Conservation (phyloP, 805 yeast species). For the Kluyveromyces wickerhamii region DNA sequence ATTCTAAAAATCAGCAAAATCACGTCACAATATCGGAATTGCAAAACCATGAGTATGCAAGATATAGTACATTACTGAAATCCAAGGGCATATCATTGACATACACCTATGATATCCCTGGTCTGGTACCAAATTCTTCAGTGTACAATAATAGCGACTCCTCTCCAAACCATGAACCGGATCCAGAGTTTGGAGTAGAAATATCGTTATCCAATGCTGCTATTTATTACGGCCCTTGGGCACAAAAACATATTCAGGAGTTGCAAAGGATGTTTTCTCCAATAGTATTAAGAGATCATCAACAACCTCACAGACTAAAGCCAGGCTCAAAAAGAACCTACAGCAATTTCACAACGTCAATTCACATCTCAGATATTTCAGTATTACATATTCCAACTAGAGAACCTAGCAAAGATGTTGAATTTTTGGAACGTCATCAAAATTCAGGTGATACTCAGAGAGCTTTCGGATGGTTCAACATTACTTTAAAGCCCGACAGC, state of each 20-base stretch:
- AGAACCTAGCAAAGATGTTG: conserved; percentile 70
- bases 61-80: conserved; percentile 60
- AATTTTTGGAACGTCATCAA: conserved; percentile 28
- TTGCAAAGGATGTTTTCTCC: conserved; percentile 67
- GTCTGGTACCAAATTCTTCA: conserved; percentile 40
- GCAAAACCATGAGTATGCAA: conserved; percentile 66
- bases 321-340: conserved; percentile 50
- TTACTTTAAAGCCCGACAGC: conserved; percentile 51
- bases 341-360: conserved; percentile 46
- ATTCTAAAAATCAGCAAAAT: conserved; percentile 30
- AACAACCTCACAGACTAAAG: conserved; percentile 32
- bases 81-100: conserved; percentile 46
- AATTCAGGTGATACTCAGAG: conserved; percentile 36
- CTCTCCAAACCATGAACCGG: conserved; percentile 48
- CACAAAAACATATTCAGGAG: conserved; percentile 71
- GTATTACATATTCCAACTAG: conserved; percentile 73
- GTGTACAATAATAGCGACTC: conserved; percentile 25
- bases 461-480: conserved; percentile 90
- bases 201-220: conserved; percentile 52
- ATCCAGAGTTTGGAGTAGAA: conserved; percentile 58
- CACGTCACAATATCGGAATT: conserved; percentile 26
- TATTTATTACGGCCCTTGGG: conserved; percentile 91
- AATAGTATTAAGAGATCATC: conserved; percentile 46
- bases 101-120: conserved; percentile 69
- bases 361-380: conserved; percentile 56